Conservation (phyloP, 768 basidiomycete species). For the Lactarius vividus region DNA sequence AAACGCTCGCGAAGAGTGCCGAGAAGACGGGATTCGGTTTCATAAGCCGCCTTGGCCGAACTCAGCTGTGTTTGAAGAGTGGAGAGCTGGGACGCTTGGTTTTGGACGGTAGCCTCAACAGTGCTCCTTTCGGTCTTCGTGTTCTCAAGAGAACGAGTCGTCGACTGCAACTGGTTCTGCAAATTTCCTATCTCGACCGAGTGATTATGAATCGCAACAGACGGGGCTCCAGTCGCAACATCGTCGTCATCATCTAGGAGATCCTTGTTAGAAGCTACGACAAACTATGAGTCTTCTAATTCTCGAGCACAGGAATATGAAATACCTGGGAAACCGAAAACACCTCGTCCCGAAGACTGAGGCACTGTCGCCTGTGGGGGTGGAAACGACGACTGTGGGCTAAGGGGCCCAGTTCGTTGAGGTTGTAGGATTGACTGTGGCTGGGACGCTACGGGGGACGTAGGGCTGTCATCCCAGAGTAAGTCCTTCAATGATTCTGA, state of each 20-base stretch:
- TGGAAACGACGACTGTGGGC: constrained; percentile 7
- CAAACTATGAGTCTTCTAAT: neutral
- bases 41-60: constrained; percentile 79
- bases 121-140: constrained; percentile 62
- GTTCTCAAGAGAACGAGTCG: constrained; percentile 64
- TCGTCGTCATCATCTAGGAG: constrained; percentile 77
- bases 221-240: constrained; percentile 39
- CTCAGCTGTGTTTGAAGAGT: constrained; percentile 81
- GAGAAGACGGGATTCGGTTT: constrained; percentile 75
- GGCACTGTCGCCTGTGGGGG: constrained; percentile 24
- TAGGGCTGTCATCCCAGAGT: constrained; percentile 41
- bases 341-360: constrained; percentile 40
- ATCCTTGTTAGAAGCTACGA: constrained; percentile 40
- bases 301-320: constrained; percentile 33
- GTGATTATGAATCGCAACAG: constrained; percentile 61
- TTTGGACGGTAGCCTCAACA: constrained; percentile 61
- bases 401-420: constrained; percentile 17
- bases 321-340: constrained; percentile 44
- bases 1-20: constrained; percentile 66
- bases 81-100: constrained; percentile 71
- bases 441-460: constrained; percentile 36
- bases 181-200: constrained; percentile 87
- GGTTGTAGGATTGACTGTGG: constrained; percentile 36
- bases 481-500: constrained; percentile 45
- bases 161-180: constrained; percentile 81